phyloP scores from a whole-genome alignment of 1,139 yeast genomes.

The Hemisphaericaspora subhashii region DNA sequence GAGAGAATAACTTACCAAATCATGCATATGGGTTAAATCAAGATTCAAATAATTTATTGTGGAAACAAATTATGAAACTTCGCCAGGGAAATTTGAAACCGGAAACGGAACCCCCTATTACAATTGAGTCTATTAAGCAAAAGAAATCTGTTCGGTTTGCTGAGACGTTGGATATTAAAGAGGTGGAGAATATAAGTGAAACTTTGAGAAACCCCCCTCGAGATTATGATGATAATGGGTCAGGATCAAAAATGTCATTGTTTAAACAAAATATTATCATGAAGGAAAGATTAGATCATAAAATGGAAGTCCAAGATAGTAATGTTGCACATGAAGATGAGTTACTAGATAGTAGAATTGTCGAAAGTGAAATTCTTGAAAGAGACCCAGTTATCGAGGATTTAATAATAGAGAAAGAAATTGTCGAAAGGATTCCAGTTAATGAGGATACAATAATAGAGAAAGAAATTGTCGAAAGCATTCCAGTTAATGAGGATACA shows the following conservation, averaged over 20 bases:
- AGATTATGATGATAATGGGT: conserved; percentile 3
- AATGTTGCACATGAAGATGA: not conserved
- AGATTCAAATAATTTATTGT: conserved; percentile 20
- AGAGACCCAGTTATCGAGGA: conserved; percentile 8
- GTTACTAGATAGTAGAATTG: not conserved
- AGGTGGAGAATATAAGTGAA: conserved; percentile 57
- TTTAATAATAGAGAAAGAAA: conserved; percentile 2
- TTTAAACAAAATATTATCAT: conserved; percentile 15
- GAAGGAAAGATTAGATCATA: conserved; percentile 1
- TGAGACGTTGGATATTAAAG: conserved; percentile 52
- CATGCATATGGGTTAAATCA: conserved; percentile 7
- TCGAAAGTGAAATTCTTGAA: conserved; percentile 8
- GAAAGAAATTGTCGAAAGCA: not conserved
- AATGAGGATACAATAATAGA: conserved; percentile 2
- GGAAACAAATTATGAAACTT: conserved; percentile 30
- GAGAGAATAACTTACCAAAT: conserved; percentile 6
- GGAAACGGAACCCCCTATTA: not conserved
- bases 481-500: not conserved
- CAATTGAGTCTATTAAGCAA: conserved; percentile 7
- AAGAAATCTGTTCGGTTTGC: conserved; percentile 57
- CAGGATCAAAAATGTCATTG: conserved; percentile 12
- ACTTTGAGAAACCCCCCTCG: conserved; percentile 29
- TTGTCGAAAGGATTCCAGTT: conserved; percentile 6
- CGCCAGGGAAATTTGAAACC: conserved; percentile 14
- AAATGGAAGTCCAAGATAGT: not conserved